Base-by-base conservation (phyloP, 2,329 filamentous ascomycete species). In the Apiospora phragmitis region DNA sequence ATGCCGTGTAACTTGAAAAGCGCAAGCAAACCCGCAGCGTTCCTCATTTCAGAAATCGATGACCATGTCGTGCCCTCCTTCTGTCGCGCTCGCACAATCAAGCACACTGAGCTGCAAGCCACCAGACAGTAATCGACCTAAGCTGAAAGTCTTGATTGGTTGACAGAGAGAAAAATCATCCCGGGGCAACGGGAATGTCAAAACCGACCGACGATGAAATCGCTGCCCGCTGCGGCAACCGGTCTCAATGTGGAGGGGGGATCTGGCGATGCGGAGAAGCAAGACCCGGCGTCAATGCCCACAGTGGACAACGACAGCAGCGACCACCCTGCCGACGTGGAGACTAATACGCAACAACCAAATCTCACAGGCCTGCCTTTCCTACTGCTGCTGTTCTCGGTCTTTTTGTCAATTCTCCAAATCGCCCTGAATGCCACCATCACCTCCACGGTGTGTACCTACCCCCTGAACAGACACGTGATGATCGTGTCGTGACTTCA, bases 341-440 rank as follows among this genome's bases (percentile, higher is more conserved):
- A 7, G 38, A 32, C 65, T n/a, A 45, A 26, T 8, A 29, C n/a
- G 14, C 43, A 70, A 26, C 26, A 65, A 21, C 42, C 66, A 35
- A 68, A 55, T 18, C 67, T 74, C 69, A 72, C 51, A 21, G 69
- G 72, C 21, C 72, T 70, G 59, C 55, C 70, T 24, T 75, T 74
- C 49, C 68, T 73, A 14, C 42, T 74, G 5, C n/a, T 72, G 32
- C 71, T 76, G 11, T n/a, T 68, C 38, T 74, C 74, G 21, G 68
- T 73, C 21, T 71, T 73, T 1, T 67, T 74, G n/a, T 72, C 51
- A 4, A 68, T 71, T 32, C 67, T 74, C 14, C 67, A 74, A 51
- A 74, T 75, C 24, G 73, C 74, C n/a, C 69, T 75, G 26, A 76
- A 75, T 24, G 71, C 70, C 24, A 74, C 75, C 12, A 69, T 74